Percentiles rank a stretch among this genome's conserved stretches.
phyloP scores from a whole-genome alignment of 208 protist genomes.

The Lotmaria passim region DNA sequence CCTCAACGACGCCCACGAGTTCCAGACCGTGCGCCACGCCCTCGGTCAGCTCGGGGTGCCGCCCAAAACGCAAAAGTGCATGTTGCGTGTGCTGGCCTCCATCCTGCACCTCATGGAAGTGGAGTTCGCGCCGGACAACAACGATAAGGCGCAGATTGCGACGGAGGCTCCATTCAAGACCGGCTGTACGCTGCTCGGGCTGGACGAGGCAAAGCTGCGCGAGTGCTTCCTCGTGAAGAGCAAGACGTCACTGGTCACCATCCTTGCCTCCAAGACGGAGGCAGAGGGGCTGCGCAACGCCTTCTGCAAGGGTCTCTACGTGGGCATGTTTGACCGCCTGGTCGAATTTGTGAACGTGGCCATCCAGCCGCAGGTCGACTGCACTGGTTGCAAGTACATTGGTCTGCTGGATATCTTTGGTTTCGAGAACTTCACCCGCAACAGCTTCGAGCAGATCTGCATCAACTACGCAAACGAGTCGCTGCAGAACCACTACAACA shows the following conservation, averaged over 20 bases:
- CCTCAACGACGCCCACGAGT: slow-evolving; percentile 92
- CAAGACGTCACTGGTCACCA: slow-evolving; percentile 77
- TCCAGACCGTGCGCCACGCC: slow-evolving; percentile 73
- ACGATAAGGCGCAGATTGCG: slow-evolving; percentile 72
- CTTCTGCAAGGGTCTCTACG: slow-evolving; percentile 92
- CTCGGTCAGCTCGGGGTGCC: slow-evolving; percentile 75
- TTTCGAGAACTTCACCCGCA: slow-evolving; percentile 95
- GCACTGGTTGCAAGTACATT: slow-evolving; percentile 84
- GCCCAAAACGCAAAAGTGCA: slow-evolving; percentile 51
- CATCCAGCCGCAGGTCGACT: slow-evolving; percentile 62
- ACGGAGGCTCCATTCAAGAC: slow-evolving; percentile 46
- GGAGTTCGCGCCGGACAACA: slow-evolving; percentile 78
- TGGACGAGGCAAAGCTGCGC: slow-evolving; percentile 57
- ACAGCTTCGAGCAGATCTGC: slow-evolving; percentile 98
- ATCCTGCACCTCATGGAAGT: slow-evolving; percentile 95
- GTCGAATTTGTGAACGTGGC: slow-evolving; percentile 84
- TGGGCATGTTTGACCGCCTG: slow-evolving; percentile 89
- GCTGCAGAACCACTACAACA: slow-evolving; percentile 98
- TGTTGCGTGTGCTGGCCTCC: slow-evolving; percentile 90
- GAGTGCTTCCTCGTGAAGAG: slow-evolving; percentile 85
- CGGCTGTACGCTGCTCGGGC: slow-evolving; percentile 68
- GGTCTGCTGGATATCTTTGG: slow-evolving; percentile 97
- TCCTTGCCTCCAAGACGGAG: slow-evolving; percentile 76
- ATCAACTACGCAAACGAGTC: slow-evolving; percentile 98
- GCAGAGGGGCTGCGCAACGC: slow-evolving; percentile 83